phyloP scores from a whole-genome alignment of 805 yeast species.

The Cyberlindnera euphorbiae region DNA sequence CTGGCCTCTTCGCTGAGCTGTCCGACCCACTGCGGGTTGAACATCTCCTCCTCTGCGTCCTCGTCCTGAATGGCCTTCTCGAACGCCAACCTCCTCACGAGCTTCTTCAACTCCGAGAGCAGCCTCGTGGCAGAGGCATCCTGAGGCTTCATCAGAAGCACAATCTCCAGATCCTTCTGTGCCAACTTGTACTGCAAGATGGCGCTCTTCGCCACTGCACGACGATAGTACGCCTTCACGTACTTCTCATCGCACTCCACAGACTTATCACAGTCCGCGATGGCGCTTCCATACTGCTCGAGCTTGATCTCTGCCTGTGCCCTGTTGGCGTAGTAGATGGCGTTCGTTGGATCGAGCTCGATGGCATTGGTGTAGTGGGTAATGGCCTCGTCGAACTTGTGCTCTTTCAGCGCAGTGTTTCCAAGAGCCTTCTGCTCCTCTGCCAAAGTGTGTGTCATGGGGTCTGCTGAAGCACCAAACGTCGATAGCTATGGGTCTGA shows the following conservation, averaged over 20 bases:
- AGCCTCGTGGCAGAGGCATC: slow-evolving; percentile 66
- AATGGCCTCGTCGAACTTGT: slow-evolving; percentile 61
- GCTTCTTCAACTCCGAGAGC: slow-evolving; percentile 55
- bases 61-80: slow-evolving; percentile 81
- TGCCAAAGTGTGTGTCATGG: slow-evolving; percentile 30
- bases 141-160: slow-evolving; percentile 56
- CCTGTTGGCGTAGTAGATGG: slow-evolving; percentile 74
- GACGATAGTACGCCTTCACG: slow-evolving; percentile 78
- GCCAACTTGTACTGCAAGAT: slow-evolving; percentile 74
- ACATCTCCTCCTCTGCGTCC: slow-evolving; percentile 47
- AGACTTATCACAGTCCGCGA: slow-evolving; percentile 72
- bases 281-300: slow-evolving; percentile 83
- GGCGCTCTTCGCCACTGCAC: slow-evolving; percentile 79
- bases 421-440: slow-evolving; percentile 62
- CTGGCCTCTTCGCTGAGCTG: slow-evolving; percentile 39
- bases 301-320: slow-evolving; percentile 85
- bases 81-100: slow-evolving; percentile 71
- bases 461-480: too few relatives aligned
- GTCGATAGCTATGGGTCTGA: too few relatives aligned
- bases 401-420: slow-evolving; percentile 62
- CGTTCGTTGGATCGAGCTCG: slow-evolving; percentile 48
- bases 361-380: slow-evolving; percentile 72
- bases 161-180: slow-evolving; percentile 57
- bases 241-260: slow-evolving; percentile 61
- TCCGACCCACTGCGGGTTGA: slow-evolving; percentile 19